Conservation (phyloP, 2,329 filamentous ascomycete genomes). For the Cytospora piceae region DNA sequence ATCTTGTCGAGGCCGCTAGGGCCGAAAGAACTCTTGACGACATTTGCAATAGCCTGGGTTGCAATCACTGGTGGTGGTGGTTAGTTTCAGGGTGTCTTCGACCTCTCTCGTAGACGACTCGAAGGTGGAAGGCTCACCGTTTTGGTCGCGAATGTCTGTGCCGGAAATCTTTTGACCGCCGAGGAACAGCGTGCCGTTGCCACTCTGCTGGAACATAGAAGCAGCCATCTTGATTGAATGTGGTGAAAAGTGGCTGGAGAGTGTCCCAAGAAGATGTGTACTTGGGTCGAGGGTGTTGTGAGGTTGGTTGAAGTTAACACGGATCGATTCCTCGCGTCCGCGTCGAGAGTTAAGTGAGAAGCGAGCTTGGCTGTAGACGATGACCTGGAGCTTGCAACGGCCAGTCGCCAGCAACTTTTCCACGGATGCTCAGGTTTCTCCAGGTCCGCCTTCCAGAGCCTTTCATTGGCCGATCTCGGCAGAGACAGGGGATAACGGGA, state of each 20-base stretch:
- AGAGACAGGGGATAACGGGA: background rate
- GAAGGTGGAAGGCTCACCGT: conserved; percentile 59
- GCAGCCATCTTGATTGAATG: conserved; percentile 69
- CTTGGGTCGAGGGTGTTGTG: conserved; percentile 9
- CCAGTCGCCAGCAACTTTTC: conserved; percentile 19
- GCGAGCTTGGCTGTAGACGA: conserved; percentile 4
- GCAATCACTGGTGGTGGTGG: conserved; percentile 69
- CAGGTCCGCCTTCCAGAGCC: conserved; percentile 5
- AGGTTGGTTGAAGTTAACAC: conserved; percentile 21
- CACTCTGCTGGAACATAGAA: conserved; percentile 92
- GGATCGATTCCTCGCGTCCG: conserved; percentile 11
- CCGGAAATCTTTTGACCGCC: conserved; percentile 98
- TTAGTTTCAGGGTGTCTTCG: conserved; percentile 30
- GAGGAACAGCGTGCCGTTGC: conserved; percentile 95
- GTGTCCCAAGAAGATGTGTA: conserved; percentile 13
- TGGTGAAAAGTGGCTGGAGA: background rate
- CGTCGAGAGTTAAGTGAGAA: conserved; percentile 13
- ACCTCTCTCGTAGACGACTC: conserved; percentile 3
- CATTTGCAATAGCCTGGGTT: conserved; percentile 96
- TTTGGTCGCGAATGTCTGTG: conserved; percentile 94
- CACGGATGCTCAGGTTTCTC: conserved; percentile 14
- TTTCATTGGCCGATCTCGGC: conserved; percentile 13
- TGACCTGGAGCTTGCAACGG: conserved; percentile 2
- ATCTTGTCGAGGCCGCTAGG: conserved; percentile 98
- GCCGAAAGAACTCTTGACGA: conserved; percentile 98